These are phyloP conservation scores for Apodospora peruviana DNA, from an alignment of 495 filamentous ascomycete species.

Conservation along the genomic window DNA sequence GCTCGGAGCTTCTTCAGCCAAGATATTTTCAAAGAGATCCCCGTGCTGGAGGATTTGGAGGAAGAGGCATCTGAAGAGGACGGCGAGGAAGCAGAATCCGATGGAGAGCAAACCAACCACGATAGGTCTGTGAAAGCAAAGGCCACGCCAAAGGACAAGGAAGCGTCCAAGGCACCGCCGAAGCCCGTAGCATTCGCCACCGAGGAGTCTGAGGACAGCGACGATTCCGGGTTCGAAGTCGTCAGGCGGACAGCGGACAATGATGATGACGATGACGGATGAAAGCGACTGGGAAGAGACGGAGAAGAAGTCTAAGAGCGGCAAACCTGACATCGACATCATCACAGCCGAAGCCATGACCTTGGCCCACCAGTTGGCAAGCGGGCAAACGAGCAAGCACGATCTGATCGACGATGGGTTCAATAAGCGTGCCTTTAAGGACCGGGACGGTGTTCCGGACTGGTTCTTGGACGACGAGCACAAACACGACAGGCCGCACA, in stretches of 20 bases:
- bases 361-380: slow-evolving; percentile 86
- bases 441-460: slow-evolving; percentile 87
- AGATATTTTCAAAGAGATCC: slow-evolving; percentile 84
- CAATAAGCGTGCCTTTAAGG: slow-evolving; percentile 87
- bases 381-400: slow-evolving; percentile 68
- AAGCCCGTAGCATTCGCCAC: background rate
- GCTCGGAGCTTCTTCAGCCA: slow-evolving; percentile 90
- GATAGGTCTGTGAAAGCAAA: slow-evolving; percentile 7
- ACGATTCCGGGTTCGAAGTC: too few relatives aligned
- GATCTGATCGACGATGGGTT: slow-evolving; percentile 86
- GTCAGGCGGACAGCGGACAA: too few relatives aligned
- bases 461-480: slow-evolving; percentile 96
- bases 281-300: slow-evolving; percentile 65
- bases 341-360: slow-evolving; percentile 99
- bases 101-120: slow-evolving; percentile 12
- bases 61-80: slow-evolving; percentile 46
- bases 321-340: slow-evolving; percentile 81
- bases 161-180: too few relatives aligned
- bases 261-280: slow-evolving; percentile 11
- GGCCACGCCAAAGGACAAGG: slow-evolving; percentile 6
- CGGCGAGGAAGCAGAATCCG: slow-evolving; percentile 35
- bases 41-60: slow-evolving; percentile 45
- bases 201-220: background rate
- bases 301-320: slow-evolving; percentile 59
- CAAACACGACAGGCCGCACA: slow-evolving; percentile 74